These are phyloP conservation scores for Daldinia caldariorum DNA, from an alignment of 495 filamentous ascomycete species.

Conservation along the genomic window DNA sequence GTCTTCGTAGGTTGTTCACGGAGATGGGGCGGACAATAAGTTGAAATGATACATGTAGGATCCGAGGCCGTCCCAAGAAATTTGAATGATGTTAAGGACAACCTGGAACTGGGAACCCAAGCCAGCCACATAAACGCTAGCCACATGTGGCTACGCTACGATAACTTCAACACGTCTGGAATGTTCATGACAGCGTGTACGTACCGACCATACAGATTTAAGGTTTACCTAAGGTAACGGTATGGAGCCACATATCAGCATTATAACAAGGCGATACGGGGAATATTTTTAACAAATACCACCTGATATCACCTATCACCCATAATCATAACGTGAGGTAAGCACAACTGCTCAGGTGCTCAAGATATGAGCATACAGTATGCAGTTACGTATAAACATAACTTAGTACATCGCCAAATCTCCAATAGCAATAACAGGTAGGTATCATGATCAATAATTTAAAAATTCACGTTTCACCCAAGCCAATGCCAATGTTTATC, in stretches of 20 bases:
- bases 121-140: conserved; percentile 11
- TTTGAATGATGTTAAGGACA: conserved; percentile 38
- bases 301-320: conserved; percentile 18
- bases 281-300: conserved; percentile 7
- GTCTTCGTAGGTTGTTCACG: conserved; percentile 22
- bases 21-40: conserved; percentile 30
- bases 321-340: conserved; percentile 23
- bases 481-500: background rate
- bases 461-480: background rate
- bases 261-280: background rate
- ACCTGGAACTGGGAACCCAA: conserved; percentile 29
- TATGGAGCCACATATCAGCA: conserved; percentile 5
- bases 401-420: background rate
- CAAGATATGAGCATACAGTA: background rate
- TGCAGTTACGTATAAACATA: background rate
- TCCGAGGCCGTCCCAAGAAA: conserved; percentile 35
- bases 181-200: conserved; percentile 8
- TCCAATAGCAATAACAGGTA: too few species aligned
- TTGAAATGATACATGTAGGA: conserved; percentile 35
- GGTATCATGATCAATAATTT: background rate
- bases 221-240: too few species aligned
- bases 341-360: background rate
- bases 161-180: background rate
- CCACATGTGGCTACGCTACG: conserved; percentile 32
- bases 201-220: conserved; percentile 1